phyloP scores from a whole-genome alignment of 2,329 filamentous ascomycete genomes.

The Sphaerulina populicola region DNA sequence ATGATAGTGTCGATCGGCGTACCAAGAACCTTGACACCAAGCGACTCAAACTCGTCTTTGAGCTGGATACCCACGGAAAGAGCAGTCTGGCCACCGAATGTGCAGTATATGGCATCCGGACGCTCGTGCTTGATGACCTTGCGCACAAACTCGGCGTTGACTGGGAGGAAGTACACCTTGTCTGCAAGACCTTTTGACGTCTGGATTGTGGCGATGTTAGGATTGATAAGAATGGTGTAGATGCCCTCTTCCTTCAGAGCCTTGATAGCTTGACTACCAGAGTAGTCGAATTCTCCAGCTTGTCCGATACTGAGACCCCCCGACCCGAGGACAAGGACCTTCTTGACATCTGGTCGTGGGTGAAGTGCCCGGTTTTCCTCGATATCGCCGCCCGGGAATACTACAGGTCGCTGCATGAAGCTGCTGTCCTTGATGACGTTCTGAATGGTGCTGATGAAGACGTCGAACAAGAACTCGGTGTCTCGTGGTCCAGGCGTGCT shows the following conservation, averaged over 20 bases:
- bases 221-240: constrained; percentile 96
- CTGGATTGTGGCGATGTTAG: constrained; percentile 97
- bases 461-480: constrained; percentile 93
- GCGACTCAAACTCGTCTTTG: constrained; percentile 88
- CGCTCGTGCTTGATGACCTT: constrained; percentile 94
- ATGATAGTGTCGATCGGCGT: constrained; percentile 98
- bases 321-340: constrained; percentile 86
- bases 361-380: constrained; percentile 69
- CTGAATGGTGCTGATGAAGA: constrained; percentile 81
- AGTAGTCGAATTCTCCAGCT: constrained; percentile 98
- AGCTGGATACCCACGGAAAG: constrained; percentile 94
- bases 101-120: constrained; percentile 94
- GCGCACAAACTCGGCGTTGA: constrained; percentile 92
- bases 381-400: constrained; percentile 75
- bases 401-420: constrained; percentile 63
- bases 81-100: constrained; percentile 94
- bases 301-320: constrained; percentile 96
- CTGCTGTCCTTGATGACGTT: constrained; percentile 59
- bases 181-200: constrained; percentile 96
- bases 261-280: constrained; percentile 96
- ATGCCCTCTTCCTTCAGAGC: constrained; percentile 96
- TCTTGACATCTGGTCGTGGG: constrained; percentile 78
- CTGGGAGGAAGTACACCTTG: constrained; percentile 97
- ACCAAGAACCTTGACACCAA: constrained; percentile 89
- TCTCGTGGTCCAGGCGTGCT: constrained; percentile 91